Conservation (phyloP, 352 stramenopile species). For the Elongisporangium senticosum region DNA sequence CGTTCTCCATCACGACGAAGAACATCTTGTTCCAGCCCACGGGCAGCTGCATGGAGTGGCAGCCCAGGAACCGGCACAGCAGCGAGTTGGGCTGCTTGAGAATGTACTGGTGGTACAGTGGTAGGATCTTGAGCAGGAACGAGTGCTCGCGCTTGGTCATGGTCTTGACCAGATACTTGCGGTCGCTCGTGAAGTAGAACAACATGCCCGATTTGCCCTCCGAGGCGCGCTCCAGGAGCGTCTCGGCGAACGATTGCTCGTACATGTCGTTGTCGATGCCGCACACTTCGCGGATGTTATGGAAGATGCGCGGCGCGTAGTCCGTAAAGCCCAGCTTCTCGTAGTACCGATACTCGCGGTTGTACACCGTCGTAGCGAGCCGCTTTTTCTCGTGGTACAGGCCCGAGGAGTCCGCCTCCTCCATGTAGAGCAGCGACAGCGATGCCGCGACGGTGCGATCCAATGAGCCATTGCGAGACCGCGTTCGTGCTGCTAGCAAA, state of each 20-base stretch:
- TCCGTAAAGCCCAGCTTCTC: constrained; percentile 86
- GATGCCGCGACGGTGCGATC: constrained; percentile 36
- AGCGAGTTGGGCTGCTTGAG: constrained; percentile 76
- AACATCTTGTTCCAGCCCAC: constrained; percentile 90
- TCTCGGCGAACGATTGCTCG: constrained; percentile 81
- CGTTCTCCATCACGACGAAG: constrained; percentile 88
- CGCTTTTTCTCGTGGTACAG: constrained; percentile 83
- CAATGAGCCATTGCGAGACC: constrained; percentile 27
- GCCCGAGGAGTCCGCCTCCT: constrained; percentile 44
- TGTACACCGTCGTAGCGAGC: constrained; percentile 77
- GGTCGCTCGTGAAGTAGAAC: constrained; percentile 86
- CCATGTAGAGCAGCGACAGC: constrained; percentile 53
- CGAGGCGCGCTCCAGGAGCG: constrained; percentile 72
- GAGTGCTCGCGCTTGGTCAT: constrained; percentile 87
- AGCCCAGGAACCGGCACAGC: constrained; percentile 76
- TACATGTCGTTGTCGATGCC: constrained; percentile 74
- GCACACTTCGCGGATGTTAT: constrained; percentile 76
- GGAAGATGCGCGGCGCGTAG: constrained; percentile 80
- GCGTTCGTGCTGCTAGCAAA: constrained; percentile 23
- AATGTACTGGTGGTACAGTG: constrained; percentile 83
- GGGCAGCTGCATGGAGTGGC: constrained; percentile 86
- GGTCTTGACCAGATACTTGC: constrained; percentile 84
- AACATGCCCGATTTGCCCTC: constrained; percentile 86
- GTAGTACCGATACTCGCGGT: constrained; percentile 78
- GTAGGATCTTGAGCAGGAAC: constrained; percentile 75